These are phyloP conservation scores for Penicillium concentricum DNA, from an alignment of 2,329 filamentous ascomycete species.

Conservation along the genomic window DNA sequence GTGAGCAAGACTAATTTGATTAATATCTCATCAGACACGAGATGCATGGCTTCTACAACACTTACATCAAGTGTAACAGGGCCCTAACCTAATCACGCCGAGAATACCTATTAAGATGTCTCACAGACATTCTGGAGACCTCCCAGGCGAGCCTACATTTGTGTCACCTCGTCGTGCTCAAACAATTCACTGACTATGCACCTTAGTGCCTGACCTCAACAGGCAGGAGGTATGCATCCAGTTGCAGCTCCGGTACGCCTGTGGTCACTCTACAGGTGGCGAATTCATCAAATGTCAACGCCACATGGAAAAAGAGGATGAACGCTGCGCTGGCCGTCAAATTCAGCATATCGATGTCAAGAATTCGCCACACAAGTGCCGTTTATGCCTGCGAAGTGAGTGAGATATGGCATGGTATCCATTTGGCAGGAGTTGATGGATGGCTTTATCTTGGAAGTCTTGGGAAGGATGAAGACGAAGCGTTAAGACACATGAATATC, in stretches of 20 bases:
- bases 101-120: background rate
- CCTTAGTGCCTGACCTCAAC: background rate
- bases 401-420: background rate
- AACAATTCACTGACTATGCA: background rate
- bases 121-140: background rate
- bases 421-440: background rate
- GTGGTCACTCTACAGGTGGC: constrained; percentile 16
- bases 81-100: background rate
- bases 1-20: background rate
- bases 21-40: background rate
- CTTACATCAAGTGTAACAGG: background rate
- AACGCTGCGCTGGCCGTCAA: constrained; percentile 11
- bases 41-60: background rate
- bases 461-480: background rate
- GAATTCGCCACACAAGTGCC: constrained; percentile 15
- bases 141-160: background rate
- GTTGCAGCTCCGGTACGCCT: constrained; percentile 16
- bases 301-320: constrained; percentile 13
- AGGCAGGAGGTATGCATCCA: constrained; percentile 6
- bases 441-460: background rate
- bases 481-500: background rate
- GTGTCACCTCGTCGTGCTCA: background rate
- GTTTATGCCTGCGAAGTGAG: constrained; percentile 10
- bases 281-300: constrained; percentile 18
- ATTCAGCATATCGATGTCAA: constrained; percentile 12